Conservation (phyloP, 345 rosid species). For the Aquilaria sinensis region DNA sequence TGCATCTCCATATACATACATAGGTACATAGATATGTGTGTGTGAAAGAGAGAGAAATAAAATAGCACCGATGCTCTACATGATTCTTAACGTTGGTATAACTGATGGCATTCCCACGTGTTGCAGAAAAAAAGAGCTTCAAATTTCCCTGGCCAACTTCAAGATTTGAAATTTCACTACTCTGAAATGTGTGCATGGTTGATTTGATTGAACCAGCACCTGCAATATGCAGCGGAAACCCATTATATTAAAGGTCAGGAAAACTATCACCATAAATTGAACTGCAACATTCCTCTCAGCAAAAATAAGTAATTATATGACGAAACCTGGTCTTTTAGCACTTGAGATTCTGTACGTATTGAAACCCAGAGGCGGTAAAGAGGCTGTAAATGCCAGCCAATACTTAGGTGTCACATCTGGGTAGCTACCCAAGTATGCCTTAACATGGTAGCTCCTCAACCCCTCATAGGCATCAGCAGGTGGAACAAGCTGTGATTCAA, state of each 20-base stretch:
- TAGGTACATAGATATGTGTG: neutral
- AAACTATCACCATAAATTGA: neutral
- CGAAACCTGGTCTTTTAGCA: slow-evolving; percentile 55
- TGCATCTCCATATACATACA: neutral
- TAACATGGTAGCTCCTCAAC: slow-evolving; percentile 62
- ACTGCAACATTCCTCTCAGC: slow-evolving; percentile 13
- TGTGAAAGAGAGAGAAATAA: slow-evolving; percentile 6
- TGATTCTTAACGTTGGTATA: slow-evolving; percentile 54
- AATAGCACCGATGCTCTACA: slow-evolving; percentile 29
- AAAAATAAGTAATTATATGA: slow-evolving; percentile 6
- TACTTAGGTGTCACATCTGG: slow-evolving; percentile 58
- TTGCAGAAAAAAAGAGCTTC: slow-evolving; percentile 54
- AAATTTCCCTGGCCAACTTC: slow-evolving; percentile 70
- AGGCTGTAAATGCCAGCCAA: slow-evolving; percentile 78
- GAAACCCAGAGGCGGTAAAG: slow-evolving; percentile 92
- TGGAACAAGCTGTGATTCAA: slow-evolving; percentile 84
- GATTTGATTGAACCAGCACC: slow-evolving; percentile 53
- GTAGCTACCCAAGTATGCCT: slow-evolving; percentile 62
- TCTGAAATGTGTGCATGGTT: slow-evolving; percentile 34
- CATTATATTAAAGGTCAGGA: too few relatives aligned
- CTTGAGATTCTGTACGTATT: slow-evolving; percentile 65
- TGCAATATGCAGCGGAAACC: slow-evolving; percentile 25
- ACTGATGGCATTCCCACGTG: slow-evolving; percentile 31
- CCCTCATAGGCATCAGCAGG: slow-evolving; percentile 42
- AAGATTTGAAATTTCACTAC: slow-evolving; percentile 33